Evolutionary conservation across 2,329 filamentous ascomycete genomes (phyloP).

Genomic region (Phaeophleospora eucalypticola): DNA sequence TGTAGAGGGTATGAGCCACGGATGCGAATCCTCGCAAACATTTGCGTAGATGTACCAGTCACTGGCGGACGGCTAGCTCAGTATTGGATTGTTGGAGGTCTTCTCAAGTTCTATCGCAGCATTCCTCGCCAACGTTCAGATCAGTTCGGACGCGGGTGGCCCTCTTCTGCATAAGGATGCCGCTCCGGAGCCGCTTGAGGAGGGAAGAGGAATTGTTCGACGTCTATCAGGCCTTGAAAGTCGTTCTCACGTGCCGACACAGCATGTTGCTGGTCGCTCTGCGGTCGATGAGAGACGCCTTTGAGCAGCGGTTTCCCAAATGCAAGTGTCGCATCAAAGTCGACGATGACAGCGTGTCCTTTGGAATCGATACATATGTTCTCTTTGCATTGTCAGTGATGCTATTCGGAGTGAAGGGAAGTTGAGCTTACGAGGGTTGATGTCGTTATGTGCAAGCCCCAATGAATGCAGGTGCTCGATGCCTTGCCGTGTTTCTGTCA

Average conservation of each 20-base stretch:
- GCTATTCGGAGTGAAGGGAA: background rate
- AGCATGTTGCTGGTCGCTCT: slow-evolving; percentile 1
- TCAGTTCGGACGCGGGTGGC: background rate
- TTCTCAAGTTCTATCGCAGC: too few species aligned
- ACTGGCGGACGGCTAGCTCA: too few species aligned
- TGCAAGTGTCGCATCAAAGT: slow-evolving; percentile 35
- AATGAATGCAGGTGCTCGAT: slow-evolving; percentile 36
- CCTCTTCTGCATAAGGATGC: background rate
- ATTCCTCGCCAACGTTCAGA: too few species aligned
- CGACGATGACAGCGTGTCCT: slow-evolving; percentile 33
- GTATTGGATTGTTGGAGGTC: too few species aligned
- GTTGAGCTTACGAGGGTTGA: slow-evolving; percentile 15
- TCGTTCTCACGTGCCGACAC: slow-evolving; percentile 24
- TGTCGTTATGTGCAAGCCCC: slow-evolving; percentile 25
- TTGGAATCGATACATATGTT: slow-evolving; percentile 35
- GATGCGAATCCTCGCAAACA: too few species aligned
- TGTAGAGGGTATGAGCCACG: too few species aligned
- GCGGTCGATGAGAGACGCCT: slow-evolving; percentile 18
- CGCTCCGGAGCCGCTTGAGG: background rate
- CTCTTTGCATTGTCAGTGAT: slow-evolving; percentile 6
- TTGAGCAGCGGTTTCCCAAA: slow-evolving; percentile 29
- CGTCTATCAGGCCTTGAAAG: slow-evolving; percentile 9
- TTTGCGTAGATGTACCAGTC: too few species aligned
- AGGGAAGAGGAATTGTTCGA: slow-evolving; percentile 8
- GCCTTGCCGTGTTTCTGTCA: slow-evolving; percentile 26